Conservation (phyloP, 345 rosid genomes). For the Litchi chinensis region DNA sequence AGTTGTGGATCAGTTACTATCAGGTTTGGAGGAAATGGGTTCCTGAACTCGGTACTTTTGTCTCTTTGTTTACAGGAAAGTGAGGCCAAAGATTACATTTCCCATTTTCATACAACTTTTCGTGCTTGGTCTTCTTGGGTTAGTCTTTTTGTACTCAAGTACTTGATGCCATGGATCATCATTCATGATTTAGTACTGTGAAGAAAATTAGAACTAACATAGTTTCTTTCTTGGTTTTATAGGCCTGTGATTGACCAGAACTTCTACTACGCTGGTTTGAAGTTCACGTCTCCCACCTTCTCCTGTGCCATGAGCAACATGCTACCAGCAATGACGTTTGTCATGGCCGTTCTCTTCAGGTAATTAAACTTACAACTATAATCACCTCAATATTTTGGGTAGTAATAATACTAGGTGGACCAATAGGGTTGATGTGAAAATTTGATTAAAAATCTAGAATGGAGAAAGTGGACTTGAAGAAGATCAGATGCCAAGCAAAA, state of each 20-base stretch:
- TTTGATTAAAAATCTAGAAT: conserved; percentile 43
- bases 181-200: not conserved
- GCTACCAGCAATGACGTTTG: conserved; percentile 84
- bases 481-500: conserved; percentile 77
- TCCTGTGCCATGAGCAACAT: conserved; percentile 87
- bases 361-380: conserved; percentile 9
- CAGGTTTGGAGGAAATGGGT: not conserved
- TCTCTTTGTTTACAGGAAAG: conserved; percentile 52
- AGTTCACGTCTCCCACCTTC: conserved; percentile 89
- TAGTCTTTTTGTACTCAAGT: conserved; percentile 21
- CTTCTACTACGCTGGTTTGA: conserved; percentile 88
- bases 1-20: not conserved
- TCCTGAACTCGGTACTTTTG: not conserved
- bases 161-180: too few species aligned
- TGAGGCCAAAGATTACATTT: conserved; percentile 75
- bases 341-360: conserved; percentile 69
- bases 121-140: conserved; percentile 92
- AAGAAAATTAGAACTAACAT: not conserved
- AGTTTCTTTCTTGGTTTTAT: not conserved
- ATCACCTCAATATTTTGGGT: not conserved
- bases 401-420: not conserved
- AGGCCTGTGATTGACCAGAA: conserved; percentile 98
- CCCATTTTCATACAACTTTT: conserved; percentile 78
- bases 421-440: not conserved
- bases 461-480: conserved; percentile 75